Evolutionary conservation across 768 basidiomycete genomes (phyloP), one percentile per base, ranked within the genome.

Genomic region (Erythrobasidium yunnanense): DNA sequence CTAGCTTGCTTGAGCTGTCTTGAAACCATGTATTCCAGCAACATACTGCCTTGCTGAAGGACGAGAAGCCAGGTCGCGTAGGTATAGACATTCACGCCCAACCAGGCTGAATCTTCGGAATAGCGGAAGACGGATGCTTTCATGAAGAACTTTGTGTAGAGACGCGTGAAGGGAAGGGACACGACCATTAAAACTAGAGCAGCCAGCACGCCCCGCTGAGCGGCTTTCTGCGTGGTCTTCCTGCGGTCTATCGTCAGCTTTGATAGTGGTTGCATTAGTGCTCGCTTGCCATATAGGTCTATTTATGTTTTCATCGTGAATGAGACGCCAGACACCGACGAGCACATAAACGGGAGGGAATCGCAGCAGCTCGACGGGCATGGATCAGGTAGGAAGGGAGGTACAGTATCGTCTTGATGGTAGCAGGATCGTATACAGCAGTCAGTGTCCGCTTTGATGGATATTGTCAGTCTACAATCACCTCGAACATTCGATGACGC

Each of bases 311-410:
- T 18, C 18, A 30, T 72, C 71, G 22, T 47, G 54, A 1, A 58
- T 1, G 5, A 72, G 57, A 2, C 71, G 65, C 50, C 71, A 72
- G 1, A 68, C 68, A 11, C 70, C 70, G 30, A 72, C 70, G 56
- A 76, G 62, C 55, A 73, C 71, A 71, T 78, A 78, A 25, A 70
- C 34, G 0, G 77, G 77, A 0, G 78, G 73, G 49, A 77, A 71
- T 29, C 72, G 68, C 3, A 78, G 71, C 13, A 78, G 69, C 63
- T 77, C 76, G 46, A 73, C 74, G 0, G 77, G 77, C 77, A 78
- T 78, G 11, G 20, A 65, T 62, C 5, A 18, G 22, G 42, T 38
- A 5, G 25, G 20, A 11, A 30, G 17, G 15, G 53, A 54, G 17
- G n/a, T 51, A 25, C 22, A 7, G 8, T 51, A 51, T 42, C 38